phyloP scores from a whole-genome alignment of 192 early-diverging fungal species.

The Lunasporangiospora selenospora region DNA sequence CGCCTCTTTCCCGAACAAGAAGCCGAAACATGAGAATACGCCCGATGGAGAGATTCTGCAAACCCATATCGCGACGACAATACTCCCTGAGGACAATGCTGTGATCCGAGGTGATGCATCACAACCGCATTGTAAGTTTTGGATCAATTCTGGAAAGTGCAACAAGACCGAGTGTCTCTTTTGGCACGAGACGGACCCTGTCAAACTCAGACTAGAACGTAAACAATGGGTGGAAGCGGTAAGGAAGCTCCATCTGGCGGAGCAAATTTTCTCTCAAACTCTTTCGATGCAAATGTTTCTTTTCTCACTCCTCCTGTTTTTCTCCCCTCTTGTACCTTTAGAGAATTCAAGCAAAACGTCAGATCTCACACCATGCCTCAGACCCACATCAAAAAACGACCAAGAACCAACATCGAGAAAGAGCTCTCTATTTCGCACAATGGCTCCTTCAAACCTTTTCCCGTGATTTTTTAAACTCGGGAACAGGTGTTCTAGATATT shows the following conservation, averaged over 20 bases:
- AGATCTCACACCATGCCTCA: conserved; percentile 46
- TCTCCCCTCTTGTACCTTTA: neutral
- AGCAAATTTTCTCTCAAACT: too few relatives aligned
- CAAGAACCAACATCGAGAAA: conserved; percentile 56
- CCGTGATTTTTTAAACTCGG: conserved; percentile 24
- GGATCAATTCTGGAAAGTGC: conserved; percentile 44
- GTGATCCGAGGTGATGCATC: conserved; percentile 23
- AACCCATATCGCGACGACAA: too few relatives aligned
- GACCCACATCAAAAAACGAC: conserved; percentile 51
- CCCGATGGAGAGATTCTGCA: too few relatives aligned
- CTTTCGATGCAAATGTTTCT: neutral
- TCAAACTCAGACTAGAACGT: conserved; percentile 29
- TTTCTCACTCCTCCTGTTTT: neutral
- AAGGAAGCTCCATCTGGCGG: neutral
- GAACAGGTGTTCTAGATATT: conserved; percentile 58
- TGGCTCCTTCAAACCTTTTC: conserved; percentile 57
- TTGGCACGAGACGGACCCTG: conserved; percentile 38
- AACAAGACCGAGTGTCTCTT: conserved; percentile 32
- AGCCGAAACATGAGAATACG: too few relatives aligned
- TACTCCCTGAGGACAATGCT: too few relatives aligned
- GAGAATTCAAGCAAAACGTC: conserved; percentile 48
- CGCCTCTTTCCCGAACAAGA: too few relatives aligned
- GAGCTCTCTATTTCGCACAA: conserved; percentile 62
- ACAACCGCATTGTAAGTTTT: conserved; percentile 45
- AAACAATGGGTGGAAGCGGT: conserved; percentile 38